Percentiles rank a stretch among this genome's conserved stretches.
Conservation (phyloP, 495 filamentous ascomycete genomes). For the Ramalina peruviana region DNA sequence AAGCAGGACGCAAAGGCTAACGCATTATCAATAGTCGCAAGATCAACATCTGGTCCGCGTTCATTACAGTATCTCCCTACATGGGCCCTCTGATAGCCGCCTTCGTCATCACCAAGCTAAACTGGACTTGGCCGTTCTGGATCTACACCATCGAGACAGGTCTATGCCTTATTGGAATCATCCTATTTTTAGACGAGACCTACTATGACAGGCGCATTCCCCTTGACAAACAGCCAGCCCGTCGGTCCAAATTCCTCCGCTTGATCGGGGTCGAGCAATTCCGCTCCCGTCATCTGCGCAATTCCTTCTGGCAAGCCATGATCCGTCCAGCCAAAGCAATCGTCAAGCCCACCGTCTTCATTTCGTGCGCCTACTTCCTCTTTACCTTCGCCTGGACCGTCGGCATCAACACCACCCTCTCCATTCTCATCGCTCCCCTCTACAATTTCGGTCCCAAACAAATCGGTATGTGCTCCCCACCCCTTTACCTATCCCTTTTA, state of each 20-base stretch:
- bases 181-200: conserved; percentile 11
- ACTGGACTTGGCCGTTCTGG: conserved; percentile 10
- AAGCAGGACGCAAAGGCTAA: neutral
- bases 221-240: conserved; percentile 5
- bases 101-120: conserved; percentile 7
- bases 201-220: conserved; percentile 10
- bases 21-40: conserved; percentile 13
- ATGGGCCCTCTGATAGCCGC: conserved; percentile 10
- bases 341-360: conserved; percentile 23
- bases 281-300: conserved; percentile 2
- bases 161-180: conserved; percentile 2
- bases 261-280: conserved; percentile 15
- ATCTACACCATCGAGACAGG: conserved; percentile 7
- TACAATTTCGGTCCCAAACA: conserved; percentile 18
- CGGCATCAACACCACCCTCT: conserved; percentile 29
- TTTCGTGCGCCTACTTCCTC: conserved; percentile 24
- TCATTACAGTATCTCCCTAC: conserved; percentile 10
- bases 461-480: conserved; percentile 6
- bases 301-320: conserved; percentile 7
- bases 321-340: conserved; percentile 13
- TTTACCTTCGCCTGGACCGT: conserved; percentile 27
- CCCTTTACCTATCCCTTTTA: conserved; percentile 16
- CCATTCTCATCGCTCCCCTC: conserved; percentile 23
- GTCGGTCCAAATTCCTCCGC: conserved; percentile 5
- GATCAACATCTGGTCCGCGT: conserved; percentile 10